phyloP scores from a whole-genome alignment of 2,329 filamentous ascomycete genomes.

The Alternaria solani region DNA sequence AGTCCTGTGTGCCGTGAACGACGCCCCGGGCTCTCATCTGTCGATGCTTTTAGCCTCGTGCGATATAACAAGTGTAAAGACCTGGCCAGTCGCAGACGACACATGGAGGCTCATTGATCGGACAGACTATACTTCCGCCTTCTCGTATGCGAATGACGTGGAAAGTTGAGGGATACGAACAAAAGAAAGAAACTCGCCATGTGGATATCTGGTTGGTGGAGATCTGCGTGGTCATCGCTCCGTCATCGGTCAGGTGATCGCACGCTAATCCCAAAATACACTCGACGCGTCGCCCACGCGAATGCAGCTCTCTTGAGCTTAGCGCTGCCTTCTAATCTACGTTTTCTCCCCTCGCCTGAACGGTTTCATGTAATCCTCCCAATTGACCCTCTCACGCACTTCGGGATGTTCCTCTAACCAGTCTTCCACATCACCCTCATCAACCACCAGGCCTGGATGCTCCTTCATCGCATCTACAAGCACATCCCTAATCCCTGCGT shows the following conservation, averaged over 20 bases:
- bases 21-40: neutral
- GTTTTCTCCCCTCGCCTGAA: neutral
- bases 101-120: neutral
- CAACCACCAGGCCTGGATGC: conserved; percentile 13
- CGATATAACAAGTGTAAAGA: neutral
- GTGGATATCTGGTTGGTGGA: neutral
- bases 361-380: neutral
- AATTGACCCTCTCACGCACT: conserved; percentile 5
- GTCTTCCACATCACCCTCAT: conserved; percentile 13
- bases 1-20: neutral
- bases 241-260: neutral
- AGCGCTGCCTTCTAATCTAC: neutral
- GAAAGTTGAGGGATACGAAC: too few relatives aligned
- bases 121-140: neutral
- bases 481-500: conserved; percentile 7
- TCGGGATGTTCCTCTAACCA: conserved; percentile 16
- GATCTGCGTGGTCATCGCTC: neutral
- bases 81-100: neutral
- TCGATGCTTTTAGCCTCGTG: neutral
- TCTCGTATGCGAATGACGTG: neutral
- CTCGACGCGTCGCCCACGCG: neutral
- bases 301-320: neutral
- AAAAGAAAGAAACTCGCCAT: neutral
- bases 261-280: neutral
- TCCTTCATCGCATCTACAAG: conserved; percentile 4